Evolutionary conservation across 2,329 filamentous ascomycete genomes (phyloP).

Genomic region (Botryotinia convoluta): DNA sequence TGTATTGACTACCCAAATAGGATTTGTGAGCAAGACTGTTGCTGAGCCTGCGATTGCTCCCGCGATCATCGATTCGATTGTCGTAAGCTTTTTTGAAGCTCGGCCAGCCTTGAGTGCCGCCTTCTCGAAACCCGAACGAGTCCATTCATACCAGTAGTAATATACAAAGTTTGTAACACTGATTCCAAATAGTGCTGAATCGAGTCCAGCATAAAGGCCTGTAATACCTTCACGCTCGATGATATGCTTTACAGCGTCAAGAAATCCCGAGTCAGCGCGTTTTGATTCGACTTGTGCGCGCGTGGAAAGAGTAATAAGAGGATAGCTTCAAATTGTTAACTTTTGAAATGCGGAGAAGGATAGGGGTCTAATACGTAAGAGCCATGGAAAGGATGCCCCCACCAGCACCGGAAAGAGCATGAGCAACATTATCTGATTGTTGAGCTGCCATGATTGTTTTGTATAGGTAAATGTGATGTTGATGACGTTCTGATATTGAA

Average conservation of each 20-base stretch:
- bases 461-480: conserved; percentile 10
- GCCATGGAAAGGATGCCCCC: conserved; percentile 95
- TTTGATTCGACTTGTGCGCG: conserved; percentile 97
- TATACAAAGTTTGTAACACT: conserved; percentile 99
- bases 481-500: conserved; percentile 4
- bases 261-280: conserved; percentile 80
- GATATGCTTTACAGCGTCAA: conserved; percentile 80
- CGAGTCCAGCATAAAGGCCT: conserved; percentile 88
- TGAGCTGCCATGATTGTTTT: conserved; percentile 36
- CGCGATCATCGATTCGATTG: conserved; percentile 90
- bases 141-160: conserved; percentile 99
- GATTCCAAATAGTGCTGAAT: conserved; percentile 94
- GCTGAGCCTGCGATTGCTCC: conserved; percentile 91
- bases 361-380: conserved; percentile 64
- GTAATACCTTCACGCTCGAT: conserved; percentile 85
- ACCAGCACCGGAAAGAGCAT: conserved; percentile 88
- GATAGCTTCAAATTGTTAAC: conserved; percentile 60
- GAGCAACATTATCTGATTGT: conserved; percentile 94
- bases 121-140: conserved; percentile 77
- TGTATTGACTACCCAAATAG: conserved; percentile 99
- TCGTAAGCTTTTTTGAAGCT: conserved; percentile 78
- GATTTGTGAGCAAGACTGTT: conserved; percentile 94
- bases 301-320: conserved; percentile 94
- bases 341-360: conserved; percentile 13
- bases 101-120: conserved; percentile 72